Evolutionary conservation across 2,329 filamentous ascomycete species (phyloP), one percentile per base, ranked within the genome.

Genomic region (Phyllosticta ampelicida): DNA sequence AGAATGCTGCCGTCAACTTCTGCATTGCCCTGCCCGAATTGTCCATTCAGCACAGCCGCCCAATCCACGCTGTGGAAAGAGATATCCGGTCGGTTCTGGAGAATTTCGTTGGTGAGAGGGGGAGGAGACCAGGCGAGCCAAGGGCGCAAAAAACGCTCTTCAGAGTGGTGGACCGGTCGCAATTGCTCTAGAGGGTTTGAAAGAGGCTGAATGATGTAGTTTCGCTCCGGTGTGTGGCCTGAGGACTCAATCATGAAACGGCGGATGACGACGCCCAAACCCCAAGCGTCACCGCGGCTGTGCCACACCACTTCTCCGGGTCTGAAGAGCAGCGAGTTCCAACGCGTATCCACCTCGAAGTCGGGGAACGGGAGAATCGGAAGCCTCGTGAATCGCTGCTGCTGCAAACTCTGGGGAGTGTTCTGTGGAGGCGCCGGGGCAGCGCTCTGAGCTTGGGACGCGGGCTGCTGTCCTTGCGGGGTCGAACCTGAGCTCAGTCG

Each of bases 121-220:
- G 80, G 80, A 11, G 79, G 75, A 54, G 76, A 80, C 80, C 80
- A 83, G 1, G 80, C 79, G 26, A 83, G 73, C 80, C 80, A 83
- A 0, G 80, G 80, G 44, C 80, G 74, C 44, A 83, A 70, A 11
- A 73, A 66, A 4, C 67, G 64, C 56, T 80, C 72, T 10, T 73
- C 65, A 1, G 72, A 71, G 20, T 79, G 75, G 10, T 76, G 70
- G 51, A 77, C 72, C 4, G 70, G 64, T 23, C 68, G 63, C 10
- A 72, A 70, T 20, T 74, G 64, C 9, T 70, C 64, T 50, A 67
- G 67, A 9, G 77, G 77, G 66, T 73, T 77, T 51, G 71, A 82
- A 9, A 77, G 74, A 5, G 78, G 77, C 61, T 80, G 77, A 6
- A 80, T 66, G 4, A 75, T 63, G 62, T 79, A 79, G 13, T 64